These are phyloP conservation scores for Lachnellula arida DNA, from an alignment of 2,329 filamentous ascomycete genomes.

Conservation along the genomic window DNA sequence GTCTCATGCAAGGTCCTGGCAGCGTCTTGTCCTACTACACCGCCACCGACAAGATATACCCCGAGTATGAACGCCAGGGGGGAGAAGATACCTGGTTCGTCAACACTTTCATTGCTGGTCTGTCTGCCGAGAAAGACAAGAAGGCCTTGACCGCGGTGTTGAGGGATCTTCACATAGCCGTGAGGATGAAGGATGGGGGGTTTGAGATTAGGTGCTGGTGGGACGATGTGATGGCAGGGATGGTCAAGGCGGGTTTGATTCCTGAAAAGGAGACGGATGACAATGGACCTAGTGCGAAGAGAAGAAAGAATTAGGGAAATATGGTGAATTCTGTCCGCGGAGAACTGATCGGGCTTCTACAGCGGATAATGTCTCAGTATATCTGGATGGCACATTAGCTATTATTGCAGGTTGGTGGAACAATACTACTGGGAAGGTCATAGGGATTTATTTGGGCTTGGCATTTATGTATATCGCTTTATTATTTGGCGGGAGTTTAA, in stretches of 20 bases:
- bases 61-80: background rate
- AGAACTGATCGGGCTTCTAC: too few species aligned
- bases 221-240: slow-evolving; percentile 16
- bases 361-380: too few species aligned
- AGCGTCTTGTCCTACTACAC: background rate
- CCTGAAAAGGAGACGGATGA: background rate
- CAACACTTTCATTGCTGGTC: slow-evolving; percentile 18
- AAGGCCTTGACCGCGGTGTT: slow-evolving; percentile 15
- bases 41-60: slow-evolving; percentile 5
- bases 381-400: too few species aligned
- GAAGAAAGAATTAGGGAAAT: background rate
- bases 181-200: slow-evolving; percentile 11
- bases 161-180: slow-evolving; percentile 9
- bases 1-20: slow-evolving; percentile 6
- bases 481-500: too few species aligned
- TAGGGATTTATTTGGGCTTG: too few species aligned
- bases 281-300: background rate
- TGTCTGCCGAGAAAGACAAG: slow-evolving; percentile 5
- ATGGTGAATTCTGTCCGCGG: background rate
- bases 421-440: too few species aligned
- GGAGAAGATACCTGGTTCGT: slow-evolving; percentile 16
- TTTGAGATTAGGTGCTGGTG: slow-evolving; percentile 21
- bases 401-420: too few species aligned
- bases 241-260: slow-evolving; percentile 11
- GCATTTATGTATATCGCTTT: too few species aligned